Evolutionary conservation across 495 filamentous ascomycete species (phyloP).

Genomic region (Cudoniella acicularis): DNA sequence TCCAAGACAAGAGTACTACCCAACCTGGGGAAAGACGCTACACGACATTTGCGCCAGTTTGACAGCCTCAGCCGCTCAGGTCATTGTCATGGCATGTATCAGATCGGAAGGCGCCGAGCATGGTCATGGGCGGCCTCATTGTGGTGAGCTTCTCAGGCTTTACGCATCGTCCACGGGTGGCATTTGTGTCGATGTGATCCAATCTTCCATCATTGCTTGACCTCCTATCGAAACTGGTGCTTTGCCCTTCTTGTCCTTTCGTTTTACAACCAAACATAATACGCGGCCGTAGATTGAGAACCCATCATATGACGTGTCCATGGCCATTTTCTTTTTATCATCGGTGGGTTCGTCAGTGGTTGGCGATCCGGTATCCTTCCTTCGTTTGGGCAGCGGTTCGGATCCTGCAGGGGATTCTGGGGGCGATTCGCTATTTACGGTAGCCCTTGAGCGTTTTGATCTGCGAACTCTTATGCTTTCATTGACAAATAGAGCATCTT

Average conservation of each 20-base stretch:
- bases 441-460: constrained; percentile 20
- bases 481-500: constrained; percentile 25
- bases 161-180: constrained; percentile 25
- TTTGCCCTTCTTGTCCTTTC: constrained; percentile 44
- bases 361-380: constrained; percentile 32
- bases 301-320: constrained; percentile 87
- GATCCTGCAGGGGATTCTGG: constrained; percentile 4
- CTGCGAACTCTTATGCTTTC: constrained; percentile 22
- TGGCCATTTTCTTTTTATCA: constrained; percentile 83
- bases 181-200: constrained; percentile 74
- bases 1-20: no score
- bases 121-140: background rate
- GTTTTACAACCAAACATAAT: constrained; percentile 84
- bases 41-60: no score
- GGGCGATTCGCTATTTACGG: constrained; percentile 4
- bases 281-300: constrained; percentile 93
- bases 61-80: background rate
- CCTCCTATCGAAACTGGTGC: constrained; percentile 40
- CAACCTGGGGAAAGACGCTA: no score
- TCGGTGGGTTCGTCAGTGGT: constrained; percentile 43
- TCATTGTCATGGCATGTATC: background rate
- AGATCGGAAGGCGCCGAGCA: background rate
- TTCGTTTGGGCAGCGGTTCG: constrained; percentile 44
- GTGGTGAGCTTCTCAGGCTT: background rate
- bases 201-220: constrained; percentile 88